A percentile compares a stretch with the other conserved stretches of the same genome.
phyloP scores from a whole-genome alignment of 495 filamentous ascomycete genomes.

The Acidiella bohemica region DNA sequence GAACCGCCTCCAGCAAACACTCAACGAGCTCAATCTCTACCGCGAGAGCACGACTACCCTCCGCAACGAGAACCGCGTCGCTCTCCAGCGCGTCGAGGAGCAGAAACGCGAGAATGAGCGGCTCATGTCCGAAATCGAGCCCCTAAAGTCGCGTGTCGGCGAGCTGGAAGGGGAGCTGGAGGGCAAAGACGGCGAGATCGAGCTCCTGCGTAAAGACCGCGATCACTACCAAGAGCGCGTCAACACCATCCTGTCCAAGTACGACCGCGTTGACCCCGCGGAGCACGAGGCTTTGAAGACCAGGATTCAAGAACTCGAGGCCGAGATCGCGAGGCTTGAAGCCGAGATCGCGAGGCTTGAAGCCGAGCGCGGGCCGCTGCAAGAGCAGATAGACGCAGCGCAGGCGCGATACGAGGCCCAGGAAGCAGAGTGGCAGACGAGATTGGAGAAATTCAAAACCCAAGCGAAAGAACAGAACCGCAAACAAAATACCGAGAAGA shows the following conservation, averaged over 20 bases:
- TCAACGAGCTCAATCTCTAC: slow-evolving; percentile 88
- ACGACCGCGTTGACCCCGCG: slow-evolving; percentile 84
- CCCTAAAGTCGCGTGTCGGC: slow-evolving; percentile 59
- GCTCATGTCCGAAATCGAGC: slow-evolving; percentile 62
- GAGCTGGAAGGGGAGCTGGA: slow-evolving; percentile 69
- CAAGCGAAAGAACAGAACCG: slow-evolving; percentile 49
- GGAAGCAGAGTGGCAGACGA: slow-evolving; percentile 26
- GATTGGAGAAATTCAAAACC: slow-evolving; percentile 40
- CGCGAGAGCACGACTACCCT: slow-evolving; percentile 84
- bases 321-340: slow-evolving; percentile 56
- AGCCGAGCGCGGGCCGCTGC: slow-evolving; percentile 43
- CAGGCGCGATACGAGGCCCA: slow-evolving; percentile 37
- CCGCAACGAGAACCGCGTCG: slow-evolving; percentile 68
- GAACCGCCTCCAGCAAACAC: slow-evolving; percentile 78
- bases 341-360: slow-evolving; percentile 44
- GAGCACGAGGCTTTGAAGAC: slow-evolving; percentile 78
- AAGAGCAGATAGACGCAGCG: slow-evolving; percentile 40
- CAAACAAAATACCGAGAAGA: slow-evolving; percentile 37
- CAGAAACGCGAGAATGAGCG: slow-evolving; percentile 62
- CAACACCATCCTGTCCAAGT: slow-evolving; percentile 88
- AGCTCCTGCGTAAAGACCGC: slow-evolving; percentile 69
- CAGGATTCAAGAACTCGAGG: slow-evolving; percentile 47
- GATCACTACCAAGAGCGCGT: slow-evolving; percentile 87
- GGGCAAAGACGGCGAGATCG: slow-evolving; percentile 72
- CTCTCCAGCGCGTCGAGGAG: slow-evolving; percentile 56